A percentile compares a stretch with the other conserved stretches of the same genome.
Evolutionary conservation across 495 filamentous ascomycete genomes (phyloP).

Genomic region (Podospora pseudocomata): DNA sequence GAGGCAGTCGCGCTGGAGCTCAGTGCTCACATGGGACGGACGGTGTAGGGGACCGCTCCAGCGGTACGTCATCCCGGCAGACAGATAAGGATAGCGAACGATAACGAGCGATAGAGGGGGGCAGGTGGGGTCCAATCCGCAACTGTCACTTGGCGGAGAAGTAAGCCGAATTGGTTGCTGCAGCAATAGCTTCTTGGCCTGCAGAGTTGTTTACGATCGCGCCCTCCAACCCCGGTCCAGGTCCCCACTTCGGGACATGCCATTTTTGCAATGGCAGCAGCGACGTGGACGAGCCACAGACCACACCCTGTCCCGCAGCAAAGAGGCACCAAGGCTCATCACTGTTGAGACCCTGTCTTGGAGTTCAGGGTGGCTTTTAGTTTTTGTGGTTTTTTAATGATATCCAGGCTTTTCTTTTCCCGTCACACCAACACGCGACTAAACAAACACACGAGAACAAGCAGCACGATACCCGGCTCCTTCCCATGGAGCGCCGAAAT

Average conservation of each 20-base stretch:
- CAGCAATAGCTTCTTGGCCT: constrained; percentile 13
- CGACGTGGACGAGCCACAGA: constrained; percentile 1
- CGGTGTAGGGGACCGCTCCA: not conserved
- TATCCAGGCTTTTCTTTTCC: not conserved
- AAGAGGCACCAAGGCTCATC: constrained; percentile 4
- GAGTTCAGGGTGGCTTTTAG: not conserved
- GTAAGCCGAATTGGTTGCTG: constrained; percentile 12
- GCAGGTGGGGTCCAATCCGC: constrained; percentile 1
- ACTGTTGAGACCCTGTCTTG: not conserved
- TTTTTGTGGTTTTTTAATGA: constrained; percentile 8
- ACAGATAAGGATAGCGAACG: constrained; percentile 4
- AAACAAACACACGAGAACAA: constrained; percentile 15
- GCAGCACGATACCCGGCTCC: constrained; percentile 8
- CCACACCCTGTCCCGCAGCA: constrained; percentile 8
- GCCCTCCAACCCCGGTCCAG: constrained; percentile 15
- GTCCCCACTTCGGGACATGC: constrained; percentile 15
- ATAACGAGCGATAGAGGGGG: constrained; percentile 20
- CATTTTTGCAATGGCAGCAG: constrained; percentile 14
- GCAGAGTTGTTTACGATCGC: constrained; percentile 16
- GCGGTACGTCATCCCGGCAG: constrained; percentile 22
- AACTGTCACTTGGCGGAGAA: not conserved
- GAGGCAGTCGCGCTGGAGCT: not conserved
- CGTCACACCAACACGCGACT: not conserved
- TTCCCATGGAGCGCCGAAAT: constrained; percentile 35
- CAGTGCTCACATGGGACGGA: not conserved